Conservation (phyloP, 257 asterid genomes). For the Pogostemon cablin region DNA sequence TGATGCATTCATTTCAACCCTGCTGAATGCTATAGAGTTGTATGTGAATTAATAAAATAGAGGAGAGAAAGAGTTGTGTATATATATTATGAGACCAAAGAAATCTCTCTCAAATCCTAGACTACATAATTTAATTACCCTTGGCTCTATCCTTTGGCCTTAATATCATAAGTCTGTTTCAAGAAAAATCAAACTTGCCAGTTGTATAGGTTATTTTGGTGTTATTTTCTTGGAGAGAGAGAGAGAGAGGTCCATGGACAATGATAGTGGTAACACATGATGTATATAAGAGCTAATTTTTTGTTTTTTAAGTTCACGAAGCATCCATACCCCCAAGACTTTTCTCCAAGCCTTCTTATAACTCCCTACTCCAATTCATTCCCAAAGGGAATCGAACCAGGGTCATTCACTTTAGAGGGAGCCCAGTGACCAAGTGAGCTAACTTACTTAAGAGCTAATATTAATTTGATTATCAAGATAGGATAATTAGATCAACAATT, state of each 20-base stretch:
- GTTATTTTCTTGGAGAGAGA: slow-evolving; percentile 24
- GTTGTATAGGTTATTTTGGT: slow-evolving; percentile 50
- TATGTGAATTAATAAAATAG: not conserved
- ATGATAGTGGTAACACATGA: slow-evolving; percentile 44
- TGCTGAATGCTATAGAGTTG: too few species aligned
- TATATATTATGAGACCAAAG: slow-evolving; percentile 42
- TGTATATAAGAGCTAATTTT: slow-evolving; percentile 33
- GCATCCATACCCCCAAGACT: not conserved
- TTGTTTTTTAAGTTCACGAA: slow-evolving; percentile 6
- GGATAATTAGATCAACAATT: slow-evolving; percentile 3
- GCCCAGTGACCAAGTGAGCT: too few species aligned
- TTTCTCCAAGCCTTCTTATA: too few species aligned
- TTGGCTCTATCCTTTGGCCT: slow-evolving; percentile 56
- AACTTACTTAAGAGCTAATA: too few species aligned
- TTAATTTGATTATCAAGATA: not conserved
- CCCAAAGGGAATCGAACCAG: too few species aligned
- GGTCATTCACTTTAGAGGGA: too few species aligned
- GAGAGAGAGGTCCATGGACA: slow-evolving; percentile 41
- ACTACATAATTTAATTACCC: slow-evolving; percentile 43
- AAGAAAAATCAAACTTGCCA: slow-evolving; percentile 70
- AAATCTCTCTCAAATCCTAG: slow-evolving; percentile 53
- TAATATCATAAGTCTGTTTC: slow-evolving; percentile 43
- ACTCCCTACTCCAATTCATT: too few species aligned
- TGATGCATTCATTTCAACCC: slow-evolving; percentile 53
- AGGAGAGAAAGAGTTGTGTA: not conserved